A percentile compares a stretch with the other conserved stretches of the same genome.
Evolutionary conservation across 768 basidiomycete genomes (phyloP).

Genomic region (Suillus placidus): DNA sequence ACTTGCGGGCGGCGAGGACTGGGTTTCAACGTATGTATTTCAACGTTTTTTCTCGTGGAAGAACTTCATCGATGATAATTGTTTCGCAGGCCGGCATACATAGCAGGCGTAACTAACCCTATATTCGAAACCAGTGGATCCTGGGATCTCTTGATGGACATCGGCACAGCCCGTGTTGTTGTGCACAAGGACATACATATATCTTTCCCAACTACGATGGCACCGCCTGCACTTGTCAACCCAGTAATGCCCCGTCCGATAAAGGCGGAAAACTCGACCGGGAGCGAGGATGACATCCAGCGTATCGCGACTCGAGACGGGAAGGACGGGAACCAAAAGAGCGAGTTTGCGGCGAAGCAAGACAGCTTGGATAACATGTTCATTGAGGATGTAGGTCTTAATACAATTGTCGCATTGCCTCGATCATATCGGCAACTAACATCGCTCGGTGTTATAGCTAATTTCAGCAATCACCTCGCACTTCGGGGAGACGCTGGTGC

Average conservation of each 20-base stretch:
- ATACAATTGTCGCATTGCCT: neutral
- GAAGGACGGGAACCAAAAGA: conserved; percentile 56
- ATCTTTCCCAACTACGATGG: conserved; percentile 51
- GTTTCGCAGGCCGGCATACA: conserved; percentile 75
- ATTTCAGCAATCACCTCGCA: conserved; percentile 86
- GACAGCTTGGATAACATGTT: conserved; percentile 81
- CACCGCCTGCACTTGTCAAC: conserved; percentile 40
- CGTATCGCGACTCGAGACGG: conserved; percentile 48
- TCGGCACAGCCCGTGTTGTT: conserved; percentile 82
- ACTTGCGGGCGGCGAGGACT: conserved; percentile 83
- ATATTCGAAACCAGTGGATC: conserved; percentile 85
- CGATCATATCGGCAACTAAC: conserved; percentile 1
- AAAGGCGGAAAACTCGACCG: conserved; percentile 62
- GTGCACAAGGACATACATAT: conserved; percentile 83
- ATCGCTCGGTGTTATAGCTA: conserved; percentile 53
- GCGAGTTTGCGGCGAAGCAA: conserved; percentile 56
- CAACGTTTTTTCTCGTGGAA: neutral
- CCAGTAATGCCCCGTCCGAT: conserved; percentile 57
- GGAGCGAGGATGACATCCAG: conserved; percentile 73
- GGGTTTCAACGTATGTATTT: conserved; percentile 80
- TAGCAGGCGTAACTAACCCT: conserved; percentile 97
- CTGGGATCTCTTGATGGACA: conserved; percentile 95
- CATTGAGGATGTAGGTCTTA: conserved; percentile 83
- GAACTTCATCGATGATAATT: neutral
- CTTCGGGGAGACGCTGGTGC: conserved; percentile 87